phyloP scores from a whole-genome alignment of 2,329 filamentous ascomycete species.

The Colletotrichum kahawae region DNA sequence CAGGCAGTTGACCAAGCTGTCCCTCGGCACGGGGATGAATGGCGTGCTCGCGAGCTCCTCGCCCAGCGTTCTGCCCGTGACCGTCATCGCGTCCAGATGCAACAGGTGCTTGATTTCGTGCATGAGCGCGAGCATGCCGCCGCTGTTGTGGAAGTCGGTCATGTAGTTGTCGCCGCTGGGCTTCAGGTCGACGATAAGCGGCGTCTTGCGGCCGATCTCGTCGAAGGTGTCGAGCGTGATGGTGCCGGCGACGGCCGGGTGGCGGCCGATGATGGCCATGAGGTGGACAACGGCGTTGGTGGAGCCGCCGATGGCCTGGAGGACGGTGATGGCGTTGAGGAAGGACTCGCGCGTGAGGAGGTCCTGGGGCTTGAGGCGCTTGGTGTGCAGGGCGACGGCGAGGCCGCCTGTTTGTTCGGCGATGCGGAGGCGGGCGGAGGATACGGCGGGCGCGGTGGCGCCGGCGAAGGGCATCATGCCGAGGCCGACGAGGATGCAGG shows the following conservation, averaged over 20 bases:
- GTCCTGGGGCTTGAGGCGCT: constrained; percentile 71
- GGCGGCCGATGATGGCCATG: constrained; percentile 81
- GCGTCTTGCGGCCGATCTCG: constrained; percentile 76
- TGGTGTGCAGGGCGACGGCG: constrained; percentile 70
- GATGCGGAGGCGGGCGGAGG: constrained; percentile 79
- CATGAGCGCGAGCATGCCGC: constrained; percentile 82
- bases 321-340: constrained; percentile 84
- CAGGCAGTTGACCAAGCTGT: constrained; percentile 53
- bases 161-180: constrained; percentile 87
- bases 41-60: constrained; percentile 78
- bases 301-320: constrained; percentile 84
- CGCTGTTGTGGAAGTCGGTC: constrained; percentile 88
- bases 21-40: constrained; percentile 51
- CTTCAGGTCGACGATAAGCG: constrained; percentile 84
- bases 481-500: constrained; percentile 80
- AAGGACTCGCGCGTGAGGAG: constrained; percentile 78
- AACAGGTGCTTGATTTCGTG: constrained; percentile 79
- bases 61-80: constrained; percentile 84
- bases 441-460: constrained; percentile 79
- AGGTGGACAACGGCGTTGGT: constrained; percentile 88
- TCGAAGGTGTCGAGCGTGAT: constrained; percentile 82
- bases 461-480: constrained; percentile 81
- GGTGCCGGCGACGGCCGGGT: constrained; percentile 64
- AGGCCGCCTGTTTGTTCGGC: constrained; percentile 74
- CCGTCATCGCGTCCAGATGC: constrained; percentile 76